Evolutionary conservation across 1,284 basidiomycete genomes (phyloP).

Genomic region (Ceratobasidium papillatum): DNA sequence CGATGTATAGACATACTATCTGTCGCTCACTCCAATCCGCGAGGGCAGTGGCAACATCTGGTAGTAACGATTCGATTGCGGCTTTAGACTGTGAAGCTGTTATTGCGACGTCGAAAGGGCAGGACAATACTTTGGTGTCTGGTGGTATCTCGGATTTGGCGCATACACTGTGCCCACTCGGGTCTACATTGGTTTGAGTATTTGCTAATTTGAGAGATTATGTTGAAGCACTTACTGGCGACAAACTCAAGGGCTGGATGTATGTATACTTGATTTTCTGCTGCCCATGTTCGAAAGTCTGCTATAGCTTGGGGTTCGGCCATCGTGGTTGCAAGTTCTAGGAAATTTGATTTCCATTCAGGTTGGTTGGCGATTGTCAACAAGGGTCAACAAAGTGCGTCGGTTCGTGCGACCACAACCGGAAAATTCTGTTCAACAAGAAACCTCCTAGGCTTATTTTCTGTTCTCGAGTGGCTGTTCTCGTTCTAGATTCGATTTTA

Average conservation of each 20-base stretch:
- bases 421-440: background rate
- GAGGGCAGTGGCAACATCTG: slow-evolving; percentile 45
- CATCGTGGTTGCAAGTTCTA: background rate
- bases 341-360: background rate
- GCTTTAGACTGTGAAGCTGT: slow-evolving; percentile 58
- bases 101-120: slow-evolving; percentile 77
- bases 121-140: slow-evolving; percentile 70
- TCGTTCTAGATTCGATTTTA: background rate
- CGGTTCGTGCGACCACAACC: background rate
- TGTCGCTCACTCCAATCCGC: slow-evolving; percentile 72
- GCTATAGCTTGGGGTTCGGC: background rate
- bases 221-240: slow-evolving; percentile 54
- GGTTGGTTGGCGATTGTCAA: background rate
- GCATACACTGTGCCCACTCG: slow-evolving; percentile 66
- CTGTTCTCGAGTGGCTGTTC: background rate
- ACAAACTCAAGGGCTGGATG: slow-evolving; percentile 58
- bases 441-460: background rate
- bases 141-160: slow-evolving; percentile 60
- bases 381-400: background rate
- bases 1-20: slow-evolving; percentile 74
- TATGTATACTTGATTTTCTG: slow-evolving; percentile 59
- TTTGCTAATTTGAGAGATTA: slow-evolving; percentile 40
- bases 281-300: slow-evolving; percentile 57
- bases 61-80: slow-evolving; percentile 45
- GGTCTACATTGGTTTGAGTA: slow-evolving; percentile 49